Evolutionary conservation across 768 basidiomycete genomes (phyloP), one percentile per base, ranked within the genome.

Genomic region (Stropharia rugosoannulata): DNA sequence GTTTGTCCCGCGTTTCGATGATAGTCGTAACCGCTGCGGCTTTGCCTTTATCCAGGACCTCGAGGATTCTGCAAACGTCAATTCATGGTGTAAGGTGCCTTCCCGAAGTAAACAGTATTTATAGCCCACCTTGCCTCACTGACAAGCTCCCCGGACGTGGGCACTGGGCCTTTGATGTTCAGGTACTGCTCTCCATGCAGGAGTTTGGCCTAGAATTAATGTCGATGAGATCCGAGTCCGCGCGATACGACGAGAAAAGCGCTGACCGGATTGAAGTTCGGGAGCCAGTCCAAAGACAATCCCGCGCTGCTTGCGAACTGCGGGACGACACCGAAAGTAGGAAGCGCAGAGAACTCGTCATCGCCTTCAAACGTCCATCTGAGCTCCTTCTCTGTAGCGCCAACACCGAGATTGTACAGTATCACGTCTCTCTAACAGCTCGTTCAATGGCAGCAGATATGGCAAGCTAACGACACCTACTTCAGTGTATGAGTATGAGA

Each of bases 171-270:
- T 64, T 90, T 88, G 69, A 99, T 92, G 57, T 84, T 81, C 62
- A 99, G 75, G 70, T 93, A 98, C 65, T 98, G 97, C 68, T 99
- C 97, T 43, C 97, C 97, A 68, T 99, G 97, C 15, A 99, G 81
- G n/a, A 99, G 78, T 73, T 93, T 98, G 45, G 95, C 93, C 93
- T 94, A 50, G 19, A 32, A 39, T 18, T 19, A 32, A 46, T 15
- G 15, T 22, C 35, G 1, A 39, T 37, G 27, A 49, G 9, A 16
- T 51, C 7, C 4, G 48, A 15, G 42, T 29, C 43, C 16, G 25
- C 10, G 15, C 8, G 12, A 6, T 10, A 35, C 7, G 38, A 37
- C 15, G 25, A 39, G 10, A 16, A 8, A 29, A 29, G 43, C 42
- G 59, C 56, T 41, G 63, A 92, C 93, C 5, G 93, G 94, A 66